These are phyloP conservation scores for Aspergillus bertholletiae DNA, from an alignment of 495 filamentous ascomycete genomes.

Conservation along the genomic window DNA sequence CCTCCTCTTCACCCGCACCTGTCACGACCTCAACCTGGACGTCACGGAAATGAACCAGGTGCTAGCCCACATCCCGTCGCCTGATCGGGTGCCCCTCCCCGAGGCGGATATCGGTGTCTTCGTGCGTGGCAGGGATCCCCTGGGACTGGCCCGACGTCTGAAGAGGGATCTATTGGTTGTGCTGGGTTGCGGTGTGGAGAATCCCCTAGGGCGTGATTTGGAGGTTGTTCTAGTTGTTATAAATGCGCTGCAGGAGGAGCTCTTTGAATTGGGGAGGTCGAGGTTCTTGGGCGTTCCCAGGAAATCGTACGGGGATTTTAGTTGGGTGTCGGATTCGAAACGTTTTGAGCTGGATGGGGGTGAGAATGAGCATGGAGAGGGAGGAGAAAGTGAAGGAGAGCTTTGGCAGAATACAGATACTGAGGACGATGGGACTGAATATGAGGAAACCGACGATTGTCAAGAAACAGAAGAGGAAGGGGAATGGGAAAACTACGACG, in stretches of 20 bases:
- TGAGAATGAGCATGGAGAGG: too few species aligned
- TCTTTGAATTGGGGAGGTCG: not conserved
- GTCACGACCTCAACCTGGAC: not conserved
- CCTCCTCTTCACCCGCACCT: not conserved
- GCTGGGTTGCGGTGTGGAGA: not conserved
- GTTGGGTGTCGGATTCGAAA: too few species aligned
- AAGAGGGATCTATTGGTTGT: not conserved
- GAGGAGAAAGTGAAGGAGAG: not conserved
- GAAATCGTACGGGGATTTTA: not conserved
- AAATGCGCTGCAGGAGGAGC: not conserved
- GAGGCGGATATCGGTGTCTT: not conserved
- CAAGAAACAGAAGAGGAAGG: too few species aligned
- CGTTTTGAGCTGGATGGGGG: too few species aligned
- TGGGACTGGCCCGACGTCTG: not conserved
- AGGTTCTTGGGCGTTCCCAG: not conserved
- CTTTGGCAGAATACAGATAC: too few species aligned
- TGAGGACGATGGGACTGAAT: too few species aligned
- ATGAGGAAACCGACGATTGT: too few species aligned
- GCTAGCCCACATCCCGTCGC: not conserved
- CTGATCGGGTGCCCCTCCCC: not conserved
- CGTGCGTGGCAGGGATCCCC: not conserved
- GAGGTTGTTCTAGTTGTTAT: not conserved
- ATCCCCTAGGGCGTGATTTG: not conserved
- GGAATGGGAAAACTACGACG: too few species aligned
- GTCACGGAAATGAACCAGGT: not conserved